These are phyloP conservation scores for Fusarium chlamydosporum DNA, from an alignment of 2,329 filamentous ascomycete genomes.

Conservation along the genomic window DNA sequence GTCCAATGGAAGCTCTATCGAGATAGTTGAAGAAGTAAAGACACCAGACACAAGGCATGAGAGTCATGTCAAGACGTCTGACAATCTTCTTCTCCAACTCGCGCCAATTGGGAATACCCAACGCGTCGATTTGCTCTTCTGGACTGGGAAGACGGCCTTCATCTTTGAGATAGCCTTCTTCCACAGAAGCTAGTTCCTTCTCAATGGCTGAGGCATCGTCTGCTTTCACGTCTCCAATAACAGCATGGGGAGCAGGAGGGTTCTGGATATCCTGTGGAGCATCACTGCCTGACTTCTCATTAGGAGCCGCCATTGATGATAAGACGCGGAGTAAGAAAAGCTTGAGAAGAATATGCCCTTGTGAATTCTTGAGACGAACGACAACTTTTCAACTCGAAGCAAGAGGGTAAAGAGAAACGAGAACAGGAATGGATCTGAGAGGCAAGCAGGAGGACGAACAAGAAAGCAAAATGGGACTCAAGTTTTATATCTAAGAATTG, in stretches of 20 bases:
- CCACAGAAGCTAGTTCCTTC: slow-evolving; percentile 16
- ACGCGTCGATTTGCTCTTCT: slow-evolving; percentile 23
- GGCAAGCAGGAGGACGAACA: background rate
- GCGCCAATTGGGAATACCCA: slow-evolving; percentile 19
- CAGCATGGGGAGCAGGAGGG: background rate
- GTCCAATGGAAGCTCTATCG: slow-evolving; percentile 22
- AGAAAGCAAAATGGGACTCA: slow-evolving; percentile 1
- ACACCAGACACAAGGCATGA: slow-evolving; percentile 31
- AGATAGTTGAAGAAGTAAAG: slow-evolving; percentile 35
- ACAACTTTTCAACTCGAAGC: slow-evolving; percentile 4
- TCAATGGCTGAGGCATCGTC: background rate
- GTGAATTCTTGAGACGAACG: background rate
- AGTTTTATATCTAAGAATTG: slow-evolving; percentile 1
- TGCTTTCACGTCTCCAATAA: background rate
- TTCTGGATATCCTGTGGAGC: slow-evolving; percentile 1
- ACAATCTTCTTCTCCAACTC: slow-evolving; percentile 31
- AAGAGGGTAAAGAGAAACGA: background rate
- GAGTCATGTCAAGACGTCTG: slow-evolving; percentile 22
- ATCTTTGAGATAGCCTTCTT: slow-evolving; percentile 18
- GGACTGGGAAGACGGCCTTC: slow-evolving; percentile 19
- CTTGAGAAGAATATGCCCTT: background rate
- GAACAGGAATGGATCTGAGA: slow-evolving; percentile 1
- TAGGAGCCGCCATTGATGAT: background rate
- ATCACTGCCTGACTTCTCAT: slow-evolving; percentile 12
- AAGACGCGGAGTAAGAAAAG: background rate